These are phyloP conservation scores for Cystobasidium ongulense DNA, from an alignment of 768 basidiomycete genomes.

Conservation along the genomic window DNA sequence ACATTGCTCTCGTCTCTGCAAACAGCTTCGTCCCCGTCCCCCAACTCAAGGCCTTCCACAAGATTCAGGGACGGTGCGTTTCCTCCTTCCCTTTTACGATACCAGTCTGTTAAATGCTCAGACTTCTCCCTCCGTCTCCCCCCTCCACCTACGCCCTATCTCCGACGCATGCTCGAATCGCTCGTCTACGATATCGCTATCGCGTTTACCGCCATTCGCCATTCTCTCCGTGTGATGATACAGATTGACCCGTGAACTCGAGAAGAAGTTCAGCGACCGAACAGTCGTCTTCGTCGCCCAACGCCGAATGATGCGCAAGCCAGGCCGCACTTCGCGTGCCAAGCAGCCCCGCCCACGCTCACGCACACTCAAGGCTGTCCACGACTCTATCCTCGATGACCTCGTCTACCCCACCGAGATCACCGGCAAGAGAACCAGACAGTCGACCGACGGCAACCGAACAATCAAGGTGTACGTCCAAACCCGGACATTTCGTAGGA, in stretches of 20 bases:
- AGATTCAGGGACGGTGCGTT: conserved; percentile 82
- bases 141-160: neutral
- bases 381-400: conserved; percentile 98
- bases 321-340: conserved; percentile 82
- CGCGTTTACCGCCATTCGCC: neutral
- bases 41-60: conserved; percentile 96
- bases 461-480: conserved; percentile 83
- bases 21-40: conserved; percentile 80
- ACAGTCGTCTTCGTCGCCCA: conserved; percentile 98
- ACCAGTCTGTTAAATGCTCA: conserved; percentile 31
- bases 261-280: conserved; percentile 99
- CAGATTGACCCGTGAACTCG: conserved; percentile 94
- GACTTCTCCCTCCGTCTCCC: conserved; percentile 31
- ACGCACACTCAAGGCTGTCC: conserved; percentile 92
- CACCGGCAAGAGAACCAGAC: conserved; percentile 93
- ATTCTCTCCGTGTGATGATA: neutral
- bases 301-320: conserved; percentile 95
- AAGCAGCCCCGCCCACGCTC: conserved; percentile 93
- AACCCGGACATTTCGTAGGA: neutral
- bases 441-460: conserved; percentile 86
- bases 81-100: neutral
- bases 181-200: neutral
- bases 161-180: neutral
- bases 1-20: neutral
- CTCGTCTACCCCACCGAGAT: conserved; percentile 96